Evolutionary conservation across 108 stramenopile genomes (phyloP).

Genomic region (Skeletonema costatum): DNA sequence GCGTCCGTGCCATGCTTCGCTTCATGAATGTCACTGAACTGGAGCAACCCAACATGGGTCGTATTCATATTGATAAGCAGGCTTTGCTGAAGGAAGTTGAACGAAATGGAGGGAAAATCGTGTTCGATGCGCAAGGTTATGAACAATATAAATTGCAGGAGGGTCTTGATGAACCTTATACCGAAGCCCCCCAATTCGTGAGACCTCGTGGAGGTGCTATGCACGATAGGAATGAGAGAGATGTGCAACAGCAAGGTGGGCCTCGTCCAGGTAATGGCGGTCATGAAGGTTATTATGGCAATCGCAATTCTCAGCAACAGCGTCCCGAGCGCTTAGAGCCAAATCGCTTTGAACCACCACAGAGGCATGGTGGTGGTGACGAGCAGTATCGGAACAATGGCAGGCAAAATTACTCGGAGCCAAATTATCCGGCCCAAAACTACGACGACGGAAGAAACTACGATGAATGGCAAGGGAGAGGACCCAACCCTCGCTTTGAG

Average conservation of each 20-base stretch:
- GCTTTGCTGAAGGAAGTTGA: conserved; percentile 65
- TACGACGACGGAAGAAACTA: conserved; percentile 5
- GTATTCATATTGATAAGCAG: conserved; percentile 78
- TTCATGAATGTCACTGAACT: conserved; percentile 82
- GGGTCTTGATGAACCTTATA: conserved; percentile 50
- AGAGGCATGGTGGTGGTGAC: conserved; percentile 13
- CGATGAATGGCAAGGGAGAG: conserved; percentile 27
- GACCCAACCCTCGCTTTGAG: conserved; percentile 23
- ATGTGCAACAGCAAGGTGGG: conserved; percentile 21
- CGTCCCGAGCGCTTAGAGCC: neutral
- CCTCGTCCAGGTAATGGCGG: conserved; percentile 2
- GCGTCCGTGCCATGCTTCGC: conserved; percentile 80
- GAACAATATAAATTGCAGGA: conserved; percentile 49
- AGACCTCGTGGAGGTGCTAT: conserved; percentile 68
- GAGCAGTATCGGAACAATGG: neutral
- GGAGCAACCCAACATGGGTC: conserved; percentile 79
- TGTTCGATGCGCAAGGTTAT: conserved; percentile 76
- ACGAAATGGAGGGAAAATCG: conserved; percentile 71
- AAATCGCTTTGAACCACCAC: conserved; percentile 9
- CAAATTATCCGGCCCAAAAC: conserved; percentile 7
- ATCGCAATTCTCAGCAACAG: conserved; percentile 12
- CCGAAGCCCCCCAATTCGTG: conserved; percentile 73
- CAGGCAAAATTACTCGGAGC: conserved; percentile 24
- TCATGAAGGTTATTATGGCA: conserved; percentile 19
- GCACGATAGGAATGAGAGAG: conserved; percentile 46